These are phyloP conservation scores for Geotrichum candidum DNA, from an alignment of 1,139 yeast species.

Conservation along the genomic window DNA sequence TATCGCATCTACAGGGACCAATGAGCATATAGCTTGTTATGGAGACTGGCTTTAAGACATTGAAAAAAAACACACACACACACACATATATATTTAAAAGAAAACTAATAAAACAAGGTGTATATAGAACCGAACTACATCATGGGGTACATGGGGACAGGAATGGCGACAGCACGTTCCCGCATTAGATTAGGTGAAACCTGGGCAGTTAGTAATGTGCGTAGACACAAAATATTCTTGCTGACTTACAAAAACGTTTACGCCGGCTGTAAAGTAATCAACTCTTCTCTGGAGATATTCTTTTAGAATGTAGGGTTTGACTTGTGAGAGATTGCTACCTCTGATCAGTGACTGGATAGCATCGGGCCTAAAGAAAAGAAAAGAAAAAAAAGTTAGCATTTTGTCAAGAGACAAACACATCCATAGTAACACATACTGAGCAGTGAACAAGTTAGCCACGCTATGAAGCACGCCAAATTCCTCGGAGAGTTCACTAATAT, in stretches of 20 bases:
- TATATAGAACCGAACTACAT: background rate
- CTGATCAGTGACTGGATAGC: conserved; percentile 71
- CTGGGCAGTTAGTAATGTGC: background rate
- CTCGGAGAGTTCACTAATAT: conserved; percentile 56
- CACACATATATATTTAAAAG: background rate
- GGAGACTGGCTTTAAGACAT: background rate
- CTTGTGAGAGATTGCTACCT: conserved; percentile 70
- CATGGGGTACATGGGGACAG: conserved; percentile 5
- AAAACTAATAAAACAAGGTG: background rate
- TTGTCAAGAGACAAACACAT: background rate
- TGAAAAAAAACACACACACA: background rate
- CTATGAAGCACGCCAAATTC: conserved; percentile 71
- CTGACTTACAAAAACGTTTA: conserved; percentile 12
- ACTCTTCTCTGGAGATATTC: conserved; percentile 67
- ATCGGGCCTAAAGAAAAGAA: conserved; percentile 38
- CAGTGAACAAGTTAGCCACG: conserved; percentile 78
- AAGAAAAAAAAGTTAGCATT: background rate
- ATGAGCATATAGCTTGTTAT: background rate
- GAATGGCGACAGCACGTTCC: conserved; percentile 4
- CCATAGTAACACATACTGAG: conserved; percentile 34
- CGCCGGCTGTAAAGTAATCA: conserved; percentile 39
- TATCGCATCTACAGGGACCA: conserved; percentile 12
- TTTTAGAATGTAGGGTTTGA: conserved; percentile 61
- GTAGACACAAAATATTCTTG: background rate
- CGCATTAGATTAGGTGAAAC: conserved; percentile 1